Evolutionary conservation across 768 basidiomycete genomes (phyloP), one percentile per base, ranked within the genome.

Genomic region (Collybiopsis luxurians): DNA sequence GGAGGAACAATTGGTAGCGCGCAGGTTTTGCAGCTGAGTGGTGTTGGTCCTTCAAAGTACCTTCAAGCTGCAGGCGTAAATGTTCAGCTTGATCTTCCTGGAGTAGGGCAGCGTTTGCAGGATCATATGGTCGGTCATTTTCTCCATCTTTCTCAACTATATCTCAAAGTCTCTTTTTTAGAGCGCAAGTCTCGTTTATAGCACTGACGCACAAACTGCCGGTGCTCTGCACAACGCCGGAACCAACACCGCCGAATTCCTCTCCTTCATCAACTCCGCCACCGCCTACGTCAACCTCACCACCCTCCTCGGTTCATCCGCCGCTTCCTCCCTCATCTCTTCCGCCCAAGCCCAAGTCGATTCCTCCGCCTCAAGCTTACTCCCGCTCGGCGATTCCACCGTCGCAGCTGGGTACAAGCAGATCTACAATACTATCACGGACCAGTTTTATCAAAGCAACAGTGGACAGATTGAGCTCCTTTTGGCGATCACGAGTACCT

Each of bases 401-500:
- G 81, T 86, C 53, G 61, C 78, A 24, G 74, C 70, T 46, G 85
- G 85, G 4, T 83, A 83, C 73, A 75, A 79, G 63, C 74, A 82
- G 12, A 81, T 85, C 31, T 84, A 84, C 64, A 69, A 75, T 40
- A 65, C 74, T 4, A 77, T 71, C 3, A 69, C 73, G 1, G 67
- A 78, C 53, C 71, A 69, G 27, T 61, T 83, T 49, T 59, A 78
- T 52, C 63, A 69, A 6, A 68, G 72, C 6, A 67, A 69, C 19
- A 73, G 80, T 50, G 85, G 80, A 0, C 75, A 82, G 56, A 70
- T 86, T 26, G 87, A 89, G 68, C 70, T 89, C 21, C 69, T 89
- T 36, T 63, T 73, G 63, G 76, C 66, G 61, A 71, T 71, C 48
- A 79, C 75, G 46, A 51, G 68, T 4, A 61, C 74, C 0, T 69